Conservation (phyloP, 805 yeast species). For the Yamadazyma paraphyllophila region DNA sequence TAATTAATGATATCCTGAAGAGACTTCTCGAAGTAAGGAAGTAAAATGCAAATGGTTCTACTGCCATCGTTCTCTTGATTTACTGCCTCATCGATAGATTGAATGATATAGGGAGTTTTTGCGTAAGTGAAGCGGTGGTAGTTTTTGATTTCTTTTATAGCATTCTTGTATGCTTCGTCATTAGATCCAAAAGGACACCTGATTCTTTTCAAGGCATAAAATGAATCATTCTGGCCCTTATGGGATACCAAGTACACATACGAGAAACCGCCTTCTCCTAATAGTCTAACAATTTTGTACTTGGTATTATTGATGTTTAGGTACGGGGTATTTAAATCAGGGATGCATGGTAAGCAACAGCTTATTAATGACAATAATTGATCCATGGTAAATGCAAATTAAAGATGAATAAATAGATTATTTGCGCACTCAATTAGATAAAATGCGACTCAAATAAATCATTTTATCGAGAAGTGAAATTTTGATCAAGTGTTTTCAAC, state of each 20-base stretch:
- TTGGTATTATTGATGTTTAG: conserved; percentile 59
- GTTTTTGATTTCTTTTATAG: conserved; percentile 74
- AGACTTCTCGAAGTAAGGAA: conserved; percentile 74
- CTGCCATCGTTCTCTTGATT: conserved; percentile 77
- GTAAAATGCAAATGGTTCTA: conserved; percentile 69
- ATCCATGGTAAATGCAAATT: conserved; percentile 18
- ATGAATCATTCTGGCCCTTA: conserved; percentile 36
- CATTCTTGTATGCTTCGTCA: conserved; percentile 56
- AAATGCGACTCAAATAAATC: too few relatives aligned
- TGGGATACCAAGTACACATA: conserved; percentile 75
- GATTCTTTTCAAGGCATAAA: conserved; percentile 79
- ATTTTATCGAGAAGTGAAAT: too few relatives aligned
- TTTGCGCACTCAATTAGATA: too few relatives aligned
- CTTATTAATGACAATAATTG: conserved; percentile 18
- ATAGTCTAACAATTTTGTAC: conserved; percentile 63
- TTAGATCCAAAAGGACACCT: conserved; percentile 85
- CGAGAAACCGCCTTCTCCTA: conserved; percentile 90
- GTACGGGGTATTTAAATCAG: conserved; percentile 48
- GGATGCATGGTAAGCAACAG: conserved; percentile 47
- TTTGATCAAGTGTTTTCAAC: too few relatives aligned
- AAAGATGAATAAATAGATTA: too few relatives aligned
- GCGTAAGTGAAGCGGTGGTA: conserved; percentile 63
- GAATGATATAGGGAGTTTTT: conserved; percentile 61
- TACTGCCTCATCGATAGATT: conserved; percentile 67
- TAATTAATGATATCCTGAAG: conserved; percentile 77